A percentile compares a stretch with the other conserved stretches of the same genome.
phyloP scores from a whole-genome alignment of 768 basidiomycete species.

The Serpula lacrymans region DNA sequence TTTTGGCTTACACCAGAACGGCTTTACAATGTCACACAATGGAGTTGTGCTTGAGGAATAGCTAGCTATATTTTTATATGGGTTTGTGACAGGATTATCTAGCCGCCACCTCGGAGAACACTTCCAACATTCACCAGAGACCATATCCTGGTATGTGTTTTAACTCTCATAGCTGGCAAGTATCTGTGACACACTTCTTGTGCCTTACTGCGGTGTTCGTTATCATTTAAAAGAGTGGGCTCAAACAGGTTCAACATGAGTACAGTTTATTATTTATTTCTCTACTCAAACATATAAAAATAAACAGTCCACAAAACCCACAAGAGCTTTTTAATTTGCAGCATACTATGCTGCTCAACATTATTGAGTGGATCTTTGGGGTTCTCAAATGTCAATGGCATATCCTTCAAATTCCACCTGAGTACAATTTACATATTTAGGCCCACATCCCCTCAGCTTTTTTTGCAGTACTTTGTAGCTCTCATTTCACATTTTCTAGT shows the following conservation, averaged over 20 bases:
- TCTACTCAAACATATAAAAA: too few species aligned
- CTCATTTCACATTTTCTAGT: too few species aligned
- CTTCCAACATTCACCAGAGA: background rate
- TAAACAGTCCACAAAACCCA: too few species aligned
- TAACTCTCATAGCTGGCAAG: too few species aligned
- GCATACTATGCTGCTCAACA: conserved; percentile 37
- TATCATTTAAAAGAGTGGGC: too few species aligned
- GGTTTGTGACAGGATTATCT: background rate
- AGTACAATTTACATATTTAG: conserved; percentile 20
- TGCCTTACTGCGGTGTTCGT: too few species aligned
- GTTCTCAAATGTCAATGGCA: conserved; percentile 27
- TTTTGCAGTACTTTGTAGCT: conserved; percentile 18
- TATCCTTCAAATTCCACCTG: conserved; percentile 11
- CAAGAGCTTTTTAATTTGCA: conserved; percentile 43
- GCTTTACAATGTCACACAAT: too few species aligned
- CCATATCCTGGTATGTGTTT: conserved; percentile 4
- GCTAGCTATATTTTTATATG: conserved; percentile 3
- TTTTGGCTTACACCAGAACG: too few species aligned
- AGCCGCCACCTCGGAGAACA: background rate
- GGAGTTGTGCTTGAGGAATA: too few species aligned
- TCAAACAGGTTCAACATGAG: too few species aligned
- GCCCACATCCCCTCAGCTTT: conserved; percentile 17
- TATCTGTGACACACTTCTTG: too few species aligned
- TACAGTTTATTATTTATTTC: too few species aligned
- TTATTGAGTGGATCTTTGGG: conserved; percentile 38